Evolutionary conservation across 1,284 basidiomycete species (phyloP).

Genomic region (Trichosporon inkin): DNA sequence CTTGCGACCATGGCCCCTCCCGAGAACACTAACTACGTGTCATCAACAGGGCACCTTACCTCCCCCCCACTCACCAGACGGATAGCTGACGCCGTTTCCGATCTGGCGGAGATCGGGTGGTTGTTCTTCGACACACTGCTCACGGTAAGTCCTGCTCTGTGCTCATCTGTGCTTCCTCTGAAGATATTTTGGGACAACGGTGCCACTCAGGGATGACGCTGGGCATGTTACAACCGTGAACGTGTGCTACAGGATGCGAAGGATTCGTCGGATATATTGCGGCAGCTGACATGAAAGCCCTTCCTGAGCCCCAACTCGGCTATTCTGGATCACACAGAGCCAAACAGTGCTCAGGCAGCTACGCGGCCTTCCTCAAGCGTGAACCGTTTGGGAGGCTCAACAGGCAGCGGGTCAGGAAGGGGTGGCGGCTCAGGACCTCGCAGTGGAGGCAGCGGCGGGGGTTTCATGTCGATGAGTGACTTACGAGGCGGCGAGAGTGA

Average conservation of each 20-base stretch:
- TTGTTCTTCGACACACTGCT: constrained; percentile 44
- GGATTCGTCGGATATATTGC: background rate
- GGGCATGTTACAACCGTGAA: background rate
- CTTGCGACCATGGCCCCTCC: constrained; percentile 21
- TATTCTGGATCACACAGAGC: constrained; percentile 22
- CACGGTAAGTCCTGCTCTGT: constrained; percentile 28
- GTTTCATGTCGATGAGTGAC: constrained; percentile 44
- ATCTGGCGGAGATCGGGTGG: constrained; percentile 27
- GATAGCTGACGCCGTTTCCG: constrained; percentile 18
- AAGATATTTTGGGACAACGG: too few species aligned
- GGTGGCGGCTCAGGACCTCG: constrained; percentile 22
- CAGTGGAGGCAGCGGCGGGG: constrained; percentile 28
- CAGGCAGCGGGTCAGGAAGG: constrained; percentile 22
- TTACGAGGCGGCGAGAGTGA: constrained; percentile 36
- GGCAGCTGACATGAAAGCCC: constrained; percentile 24
- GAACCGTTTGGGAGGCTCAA: constrained; percentile 15
- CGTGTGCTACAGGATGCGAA: background rate
- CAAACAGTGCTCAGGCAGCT: background rate
- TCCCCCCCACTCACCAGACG: constrained; percentile 30
- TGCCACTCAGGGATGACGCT: too few species aligned
- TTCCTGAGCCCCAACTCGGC: constrained; percentile 28
- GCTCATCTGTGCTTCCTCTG: too few species aligned
- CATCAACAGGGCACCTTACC: constrained; percentile 34
- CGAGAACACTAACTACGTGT: constrained; percentile 29
- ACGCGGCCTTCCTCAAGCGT: background rate